These are phyloP conservation scores for Neurospora discreta DNA, from an alignment of 495 filamentous ascomycete species.

Conservation along the genomic window DNA sequence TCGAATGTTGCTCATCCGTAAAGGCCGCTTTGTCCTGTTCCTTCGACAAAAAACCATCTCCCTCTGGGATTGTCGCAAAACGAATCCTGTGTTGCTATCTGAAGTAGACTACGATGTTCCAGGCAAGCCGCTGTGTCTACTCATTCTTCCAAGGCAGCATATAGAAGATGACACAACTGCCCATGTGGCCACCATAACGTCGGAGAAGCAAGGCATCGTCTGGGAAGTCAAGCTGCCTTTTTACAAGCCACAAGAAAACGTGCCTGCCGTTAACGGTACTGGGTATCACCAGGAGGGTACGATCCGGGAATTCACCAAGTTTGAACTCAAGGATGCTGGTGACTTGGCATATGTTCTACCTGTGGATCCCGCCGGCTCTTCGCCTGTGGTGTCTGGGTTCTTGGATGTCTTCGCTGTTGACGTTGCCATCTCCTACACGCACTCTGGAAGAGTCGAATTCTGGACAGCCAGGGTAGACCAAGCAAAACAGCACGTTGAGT, in stretches of 20 bases:
- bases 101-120: conserved; percentile 46
- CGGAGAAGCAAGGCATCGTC: conserved; percentile 70
- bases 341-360: conserved; percentile 76
- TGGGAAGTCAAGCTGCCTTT: conserved; percentile 62
- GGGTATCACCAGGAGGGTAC: conserved; percentile 22
- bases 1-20: conserved; percentile 63
- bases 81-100: conserved; percentile 44
- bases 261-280: conserved; percentile 11
- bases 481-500: conserved; percentile 48
- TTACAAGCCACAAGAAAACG: conserved; percentile 22
- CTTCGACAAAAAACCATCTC: conserved; percentile 67
- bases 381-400: conserved; percentile 61
- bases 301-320: conserved; percentile 58
- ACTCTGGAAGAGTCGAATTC: conserved; percentile 62
- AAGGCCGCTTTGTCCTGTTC: conserved; percentile 69
- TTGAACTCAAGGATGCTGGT: conserved; percentile 59
- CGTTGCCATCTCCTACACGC: conserved; percentile 77
- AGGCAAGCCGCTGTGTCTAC: conserved; percentile 72
- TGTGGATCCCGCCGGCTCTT: conserved; percentile 78
- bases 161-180: conserved; percentile 37
- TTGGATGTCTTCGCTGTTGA: conserved; percentile 82
- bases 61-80: conserved; percentile 64
- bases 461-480: conserved; percentile 74
- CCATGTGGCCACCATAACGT: conserved; percentile 74
- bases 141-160: conserved; percentile 59